These are phyloP conservation scores for Bryoerythrophyllum caledonicum DNA, from an alignment of 225 moss, liverwort and hornwort species.

Conservation along the genomic window DNA sequence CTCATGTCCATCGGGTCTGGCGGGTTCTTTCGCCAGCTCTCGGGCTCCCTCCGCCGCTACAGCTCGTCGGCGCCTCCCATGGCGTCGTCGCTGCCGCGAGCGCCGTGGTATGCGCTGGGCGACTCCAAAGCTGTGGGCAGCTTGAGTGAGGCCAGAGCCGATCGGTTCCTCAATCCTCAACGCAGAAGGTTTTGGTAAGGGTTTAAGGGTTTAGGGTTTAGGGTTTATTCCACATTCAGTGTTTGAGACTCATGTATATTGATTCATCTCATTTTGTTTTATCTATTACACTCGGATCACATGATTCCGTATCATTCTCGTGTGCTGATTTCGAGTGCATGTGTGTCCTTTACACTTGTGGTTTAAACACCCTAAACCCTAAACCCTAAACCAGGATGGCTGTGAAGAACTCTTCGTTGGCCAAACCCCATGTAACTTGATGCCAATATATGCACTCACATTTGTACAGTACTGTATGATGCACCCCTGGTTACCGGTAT, in stretches of 20 bases:
- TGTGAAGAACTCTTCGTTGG: no score
- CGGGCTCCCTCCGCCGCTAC: constrained; percentile 62
- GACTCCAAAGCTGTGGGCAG: constrained; percentile 39
- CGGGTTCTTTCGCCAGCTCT: constrained; percentile 54
- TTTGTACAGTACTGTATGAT: no score
- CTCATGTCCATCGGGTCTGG: constrained; percentile 43
- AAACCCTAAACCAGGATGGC: no score
- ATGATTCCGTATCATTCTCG: no score
- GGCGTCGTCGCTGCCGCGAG: constrained; percentile 42
- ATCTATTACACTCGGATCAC: not conserved
- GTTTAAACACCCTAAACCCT: no score
- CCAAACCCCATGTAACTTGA: no score
- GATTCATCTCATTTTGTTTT: constrained; percentile 5
- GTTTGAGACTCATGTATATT: constrained; percentile 6
- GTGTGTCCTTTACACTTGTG: no score
- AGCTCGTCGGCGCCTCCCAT: constrained; percentile 67
- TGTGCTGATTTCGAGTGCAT: not conserved
- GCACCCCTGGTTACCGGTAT: no score
- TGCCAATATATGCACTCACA: no score
- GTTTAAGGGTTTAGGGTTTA: constrained; percentile 50
- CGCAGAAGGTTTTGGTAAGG: constrained; percentile 41
- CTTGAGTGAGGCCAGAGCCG: constrained; percentile 52
- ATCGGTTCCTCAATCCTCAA: constrained; percentile 41
- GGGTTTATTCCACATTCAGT: not conserved
- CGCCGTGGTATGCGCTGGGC: constrained; percentile 53